phyloP scores from a whole-genome alignment of 2,329 filamentous ascomycete genomes.

The Colletotrichum graminicola region DNA sequence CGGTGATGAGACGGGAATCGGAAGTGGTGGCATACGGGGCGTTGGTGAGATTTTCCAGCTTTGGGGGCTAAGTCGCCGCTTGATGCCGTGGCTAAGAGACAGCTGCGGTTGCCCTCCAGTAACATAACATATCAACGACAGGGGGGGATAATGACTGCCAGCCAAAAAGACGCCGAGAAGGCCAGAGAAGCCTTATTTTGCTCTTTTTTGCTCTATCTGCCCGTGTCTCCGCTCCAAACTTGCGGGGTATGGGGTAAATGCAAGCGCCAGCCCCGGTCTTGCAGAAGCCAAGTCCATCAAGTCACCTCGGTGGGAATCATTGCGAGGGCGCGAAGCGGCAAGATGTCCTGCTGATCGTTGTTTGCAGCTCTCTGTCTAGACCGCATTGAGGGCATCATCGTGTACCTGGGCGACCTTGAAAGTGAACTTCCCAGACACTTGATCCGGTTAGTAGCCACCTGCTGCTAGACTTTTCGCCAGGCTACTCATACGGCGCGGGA shows the following conservation, averaged over 20 bases:
- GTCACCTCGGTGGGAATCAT: not conserved
- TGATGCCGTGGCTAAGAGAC: not conserved
- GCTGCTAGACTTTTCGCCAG: not conserved
- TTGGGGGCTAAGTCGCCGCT: no score
- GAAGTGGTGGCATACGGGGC: not conserved
- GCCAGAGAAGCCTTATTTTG: not conserved
- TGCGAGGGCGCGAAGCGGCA: not conserved
- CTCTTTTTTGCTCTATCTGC: not conserved
- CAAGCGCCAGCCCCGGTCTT: not conserved
- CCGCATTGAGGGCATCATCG: no score
- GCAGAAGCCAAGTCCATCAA: not conserved
- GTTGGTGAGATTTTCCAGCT: not conserved
- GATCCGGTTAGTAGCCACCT: no score
- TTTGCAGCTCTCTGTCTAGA: not conserved
- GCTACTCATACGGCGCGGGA: no score
- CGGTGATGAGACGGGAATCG: not conserved
- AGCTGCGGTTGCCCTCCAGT: no score
- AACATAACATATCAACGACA: not conserved
- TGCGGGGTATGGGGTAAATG: slow-evolving; percentile 11
- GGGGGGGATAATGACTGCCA: not conserved
- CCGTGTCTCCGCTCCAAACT: not conserved
- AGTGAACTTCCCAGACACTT: no score
- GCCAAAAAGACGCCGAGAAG: not conserved
- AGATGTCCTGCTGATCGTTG: not conserved
- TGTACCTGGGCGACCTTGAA: no score